Percentiles rank a stretch among this genome's conserved stretches.
These are phyloP conservation scores for Casuarina equisetifolia DNA, from an alignment of 306 rosid species.

Conservation along the genomic window DNA sequence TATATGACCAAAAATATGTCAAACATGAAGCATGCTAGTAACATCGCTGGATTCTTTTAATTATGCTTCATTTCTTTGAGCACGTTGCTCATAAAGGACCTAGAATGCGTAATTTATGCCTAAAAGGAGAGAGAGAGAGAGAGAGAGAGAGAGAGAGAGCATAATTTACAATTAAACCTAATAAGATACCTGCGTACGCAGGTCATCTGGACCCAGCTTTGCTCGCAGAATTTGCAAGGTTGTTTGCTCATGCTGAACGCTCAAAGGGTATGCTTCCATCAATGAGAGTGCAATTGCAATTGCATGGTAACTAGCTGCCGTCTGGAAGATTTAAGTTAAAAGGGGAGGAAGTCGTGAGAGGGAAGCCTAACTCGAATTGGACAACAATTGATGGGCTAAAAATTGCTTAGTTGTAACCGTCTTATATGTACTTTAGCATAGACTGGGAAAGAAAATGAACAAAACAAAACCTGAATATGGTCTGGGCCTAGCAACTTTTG, in stretches of 20 bases:
- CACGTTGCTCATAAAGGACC: neutral
- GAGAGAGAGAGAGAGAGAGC: neutral
- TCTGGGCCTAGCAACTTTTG: slow-evolving; percentile 89
- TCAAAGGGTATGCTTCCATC: slow-evolving; percentile 98
- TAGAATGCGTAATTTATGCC: slow-evolving; percentile 4
- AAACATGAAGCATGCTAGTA: neutral
- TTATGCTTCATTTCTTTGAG: slow-evolving; percentile 11
- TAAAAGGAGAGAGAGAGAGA: neutral
- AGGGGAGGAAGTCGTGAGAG: neutral
- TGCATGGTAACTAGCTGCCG: slow-evolving; percentile 99
- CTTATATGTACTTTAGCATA: slow-evolving; percentile 18
- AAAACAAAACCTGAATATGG: slow-evolving; percentile 83
- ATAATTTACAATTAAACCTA: slow-evolving; percentile 1
- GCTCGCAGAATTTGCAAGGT: slow-evolving; percentile 89
- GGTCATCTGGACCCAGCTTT: slow-evolving; percentile 96
- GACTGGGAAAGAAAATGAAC: slow-evolving; percentile 23
- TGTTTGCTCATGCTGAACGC: slow-evolving; percentile 99
- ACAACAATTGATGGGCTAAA: neutral
- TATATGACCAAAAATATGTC: neutral
- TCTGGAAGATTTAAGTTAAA: slow-evolving; percentile 55
- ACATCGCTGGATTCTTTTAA: neutral
- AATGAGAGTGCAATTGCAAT: slow-evolving; percentile 96
- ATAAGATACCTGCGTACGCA: slow-evolving; percentile 86
- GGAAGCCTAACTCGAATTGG: neutral
- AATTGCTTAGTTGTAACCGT: neutral